Percentiles rank a stretch among this genome's conserved stretches.
Evolutionary conservation across 2,329 filamentous ascomycete species (phyloP).

Genomic region (Aspergillus phoenicis): DNA sequence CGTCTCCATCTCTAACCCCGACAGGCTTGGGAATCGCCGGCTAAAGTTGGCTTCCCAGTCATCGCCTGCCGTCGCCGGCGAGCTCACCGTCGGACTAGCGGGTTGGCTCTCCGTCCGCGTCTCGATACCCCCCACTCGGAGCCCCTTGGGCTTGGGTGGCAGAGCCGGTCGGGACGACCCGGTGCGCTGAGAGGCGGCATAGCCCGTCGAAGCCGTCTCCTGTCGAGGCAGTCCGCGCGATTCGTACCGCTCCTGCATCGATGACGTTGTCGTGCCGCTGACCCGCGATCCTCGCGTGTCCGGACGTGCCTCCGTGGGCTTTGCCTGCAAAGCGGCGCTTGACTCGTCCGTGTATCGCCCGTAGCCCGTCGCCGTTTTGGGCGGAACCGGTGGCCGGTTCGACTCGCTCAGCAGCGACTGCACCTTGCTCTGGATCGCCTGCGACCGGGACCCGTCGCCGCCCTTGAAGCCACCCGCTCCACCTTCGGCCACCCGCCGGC

Average conservation of each 20-base stretch:
- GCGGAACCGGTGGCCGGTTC: constrained; percentile 59
- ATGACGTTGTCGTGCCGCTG: constrained; percentile 14
- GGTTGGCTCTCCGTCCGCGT: constrained; percentile 21
- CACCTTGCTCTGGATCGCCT: constrained; percentile 89
- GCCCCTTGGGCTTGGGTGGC: constrained; percentile 63
- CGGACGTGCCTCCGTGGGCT: constrained; percentile 33
- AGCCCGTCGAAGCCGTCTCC: constrained; percentile 24
- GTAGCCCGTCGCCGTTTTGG: constrained; percentile 82
- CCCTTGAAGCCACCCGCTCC: constrained; percentile 53
- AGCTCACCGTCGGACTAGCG: constrained; percentile 32
- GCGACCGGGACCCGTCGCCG: constrained; percentile 64
- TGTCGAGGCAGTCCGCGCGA: constrained; percentile 22
- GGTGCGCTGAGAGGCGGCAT: constrained; percentile 31
- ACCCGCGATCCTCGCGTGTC: constrained; percentile 26
- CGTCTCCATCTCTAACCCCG: constrained; percentile 82
- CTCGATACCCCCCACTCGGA: constrained; percentile 50
- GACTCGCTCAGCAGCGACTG: constrained; percentile 80
- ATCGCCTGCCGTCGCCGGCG: constrained; percentile 53
- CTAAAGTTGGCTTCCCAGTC: constrained; percentile 72
- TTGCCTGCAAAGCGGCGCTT: constrained; percentile 43
- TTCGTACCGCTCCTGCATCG: constrained; percentile 19
- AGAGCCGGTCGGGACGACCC: constrained; percentile 52
- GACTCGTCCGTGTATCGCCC: constrained; percentile 73
- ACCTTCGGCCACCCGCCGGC: constrained; percentile 68
- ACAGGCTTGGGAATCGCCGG: constrained; percentile 82